Base-by-base conservation (phyloP, 2,329 filamentous ascomycete genomes). In the Cadophora malorum region DNA sequence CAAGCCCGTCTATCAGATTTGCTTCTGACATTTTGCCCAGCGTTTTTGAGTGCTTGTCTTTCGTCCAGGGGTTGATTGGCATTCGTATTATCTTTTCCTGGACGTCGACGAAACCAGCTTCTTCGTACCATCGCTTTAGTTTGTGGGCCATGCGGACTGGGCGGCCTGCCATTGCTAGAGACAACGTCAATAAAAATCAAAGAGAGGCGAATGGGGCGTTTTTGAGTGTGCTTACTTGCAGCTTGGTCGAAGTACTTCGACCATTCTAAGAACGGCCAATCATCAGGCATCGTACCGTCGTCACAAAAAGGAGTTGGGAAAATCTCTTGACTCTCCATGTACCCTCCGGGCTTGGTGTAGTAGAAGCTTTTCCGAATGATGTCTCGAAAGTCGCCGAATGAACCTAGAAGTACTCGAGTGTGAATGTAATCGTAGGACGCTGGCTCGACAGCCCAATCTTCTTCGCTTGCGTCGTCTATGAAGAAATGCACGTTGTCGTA, bases 401-500 rank as follows among this genome's bases (percentile, higher is more conserved):
- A 72, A 16, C 74, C 74, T 12, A 74, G 59, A 10, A 76, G 56
- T 4, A 74, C 52, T 8, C 85, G 84, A 1, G 84, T 81, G 74
- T 90, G 88, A 53, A 91, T 82, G 70, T 84, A 86, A 76, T 90
- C 87, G 70, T 88, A 87, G 64, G 82, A 79, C 55, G 80, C 72
- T 0, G 79, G 73, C 5, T 82, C 79, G 45, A 80, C 85, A 74
- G 78, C 84, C 80, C 80, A 82, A 47, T 79, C 79, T 82, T 73
- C 69, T 50, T 76, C 74, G n/a, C 60, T 67, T 9, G 72, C 74
- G 68, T 77, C 75, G 56, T 76, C 74, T 56, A 94, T 85, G 69
- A 88, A 88, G 72, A 94, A 94, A 70, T 88, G 86, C 16, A 93
- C 89, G 70, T 94, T 94, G 21, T 86, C 85, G 0, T 91, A 91